Base-by-base conservation (phyloP, 1,284 basidiomycete species). In the Moesziomyces parantarcticus region DNA sequence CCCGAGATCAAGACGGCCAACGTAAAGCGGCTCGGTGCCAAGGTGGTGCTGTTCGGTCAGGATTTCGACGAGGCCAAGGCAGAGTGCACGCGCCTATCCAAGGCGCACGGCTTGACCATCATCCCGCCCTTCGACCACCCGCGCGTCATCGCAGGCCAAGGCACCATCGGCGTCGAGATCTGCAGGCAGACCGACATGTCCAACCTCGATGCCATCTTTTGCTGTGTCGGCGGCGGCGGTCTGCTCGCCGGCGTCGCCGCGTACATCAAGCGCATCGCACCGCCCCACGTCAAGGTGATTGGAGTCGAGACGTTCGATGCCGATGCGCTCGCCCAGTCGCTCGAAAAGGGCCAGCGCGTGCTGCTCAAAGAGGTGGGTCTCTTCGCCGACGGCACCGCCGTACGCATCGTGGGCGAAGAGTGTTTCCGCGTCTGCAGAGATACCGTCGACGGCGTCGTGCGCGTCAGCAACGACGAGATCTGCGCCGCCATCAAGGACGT, bases 401-500 rank as follows among this genome's bases (percentile, higher is more conserved):
- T 99, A n/a, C 91, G 92, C 82, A 89, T 96, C 48, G 94, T 99
- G 0, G 97, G 97, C 11, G 92, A 91, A 84, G 97, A 99, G 83
- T 91, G 93, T 2, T 97, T 97, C 86, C 88, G 97, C 65, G 89
- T 99, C 67, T 98, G 95, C 85, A 87, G 91, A 81, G 87, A 91
- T 52, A 86, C 93, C 21, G 85, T 97, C n/a, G 94, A 98, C 79
- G 91, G 89, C 10, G 86, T 99, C 34, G 89, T 95, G 43, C 88
- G 92, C 74, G 93, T 92, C 21, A 89, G 91, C 83, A 99, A 97
- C 73, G 97, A 99, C 81, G 97, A 97, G 84, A 90, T 99, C 57
- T 99, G 97, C 83, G 97, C 97, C 5, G 94, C 95, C 18, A 98
- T 99, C 86, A 98, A 98, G 85, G 97, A 99, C 82, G 91, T 98